Evolutionary conservation across 768 basidiomycete species (phyloP).

Genomic region (Kockovaella imperatae): DNA sequence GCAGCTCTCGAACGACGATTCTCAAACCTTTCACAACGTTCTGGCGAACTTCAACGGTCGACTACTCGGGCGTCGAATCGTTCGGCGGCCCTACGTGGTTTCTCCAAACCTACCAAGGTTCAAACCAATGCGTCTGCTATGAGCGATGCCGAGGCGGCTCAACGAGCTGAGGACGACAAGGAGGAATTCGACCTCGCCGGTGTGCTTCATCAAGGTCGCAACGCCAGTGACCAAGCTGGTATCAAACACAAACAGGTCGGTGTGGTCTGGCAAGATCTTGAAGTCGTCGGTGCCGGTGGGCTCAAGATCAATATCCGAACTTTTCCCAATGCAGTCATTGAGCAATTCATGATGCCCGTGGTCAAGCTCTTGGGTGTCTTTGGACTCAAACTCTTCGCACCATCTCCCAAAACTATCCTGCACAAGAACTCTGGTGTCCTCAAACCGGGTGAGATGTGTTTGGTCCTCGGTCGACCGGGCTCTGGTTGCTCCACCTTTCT

Average conservation of each 20-base stretch:
- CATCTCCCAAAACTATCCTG: conserved; percentile 54
- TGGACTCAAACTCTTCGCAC: conserved; percentile 51
- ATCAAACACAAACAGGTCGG: conserved; percentile 47
- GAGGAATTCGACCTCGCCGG: conserved; percentile 45
- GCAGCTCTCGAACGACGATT: conserved; percentile 30
- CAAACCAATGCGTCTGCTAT: conserved; percentile 2
- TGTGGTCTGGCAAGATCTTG: conserved; percentile 38
- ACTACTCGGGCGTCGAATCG: conserved; percentile 13
- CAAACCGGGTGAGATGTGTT: conserved; percentile 58
- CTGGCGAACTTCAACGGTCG: conserved; percentile 22
- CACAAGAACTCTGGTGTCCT: conserved; percentile 54
- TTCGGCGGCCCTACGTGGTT: conserved; percentile 1
- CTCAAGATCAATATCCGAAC: conserved; percentile 47
- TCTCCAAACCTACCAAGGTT: conserved; percentile 3
- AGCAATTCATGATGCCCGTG: conserved; percentile 54
- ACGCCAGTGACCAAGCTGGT: conserved; percentile 40
- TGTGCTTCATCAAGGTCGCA: conserved; percentile 24
- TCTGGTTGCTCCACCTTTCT: conserved; percentile 79
- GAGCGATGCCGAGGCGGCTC: conserved; percentile 29
- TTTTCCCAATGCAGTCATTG: conserved; percentile 47
- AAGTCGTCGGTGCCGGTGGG: conserved; percentile 46
- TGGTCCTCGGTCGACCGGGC: conserved; percentile 77
- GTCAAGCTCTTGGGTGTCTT: conserved; percentile 53
- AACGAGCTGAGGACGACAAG: conserved; percentile 27
- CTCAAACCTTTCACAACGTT: conserved; percentile 30